Conservation (phyloP, 768 basidiomycete species). For the Jaapia argillacea region DNA sequence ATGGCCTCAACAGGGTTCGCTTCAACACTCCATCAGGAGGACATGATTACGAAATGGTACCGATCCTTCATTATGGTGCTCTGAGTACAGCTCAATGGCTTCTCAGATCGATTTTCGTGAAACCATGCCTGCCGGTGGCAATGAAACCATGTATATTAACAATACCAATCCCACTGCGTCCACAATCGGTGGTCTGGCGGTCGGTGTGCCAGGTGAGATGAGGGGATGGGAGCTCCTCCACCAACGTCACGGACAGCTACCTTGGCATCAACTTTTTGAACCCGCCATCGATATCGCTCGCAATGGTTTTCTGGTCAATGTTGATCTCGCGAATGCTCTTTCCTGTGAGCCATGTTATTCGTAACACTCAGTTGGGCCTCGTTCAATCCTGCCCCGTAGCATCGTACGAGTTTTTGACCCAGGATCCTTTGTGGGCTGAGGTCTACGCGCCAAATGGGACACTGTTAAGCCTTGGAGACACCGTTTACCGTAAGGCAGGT, state of each 20-base stretch:
- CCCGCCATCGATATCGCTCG: conserved; percentile 31
- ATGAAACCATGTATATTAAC: conserved; percentile 60
- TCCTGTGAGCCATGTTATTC: neutral
- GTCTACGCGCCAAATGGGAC: conserved; percentile 19
- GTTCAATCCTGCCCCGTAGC: neutral
- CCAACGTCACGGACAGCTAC: conserved; percentile 30
- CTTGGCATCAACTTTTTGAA: conserved; percentile 32
- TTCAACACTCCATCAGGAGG: neutral
- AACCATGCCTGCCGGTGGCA: conserved; percentile 65
- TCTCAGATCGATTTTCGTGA: conserved; percentile 70
- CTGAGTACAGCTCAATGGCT: conserved; percentile 12
- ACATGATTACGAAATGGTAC: neutral
- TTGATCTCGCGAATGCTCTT: conserved; percentile 9
- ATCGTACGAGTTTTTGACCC: conserved; percentile 2
- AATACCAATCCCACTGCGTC: conserved; percentile 22
- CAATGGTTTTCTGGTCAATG: conserved; percentile 11
- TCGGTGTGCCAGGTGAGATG: conserved; percentile 41
- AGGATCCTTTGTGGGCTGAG: conserved; percentile 17
- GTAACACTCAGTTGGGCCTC: neutral
- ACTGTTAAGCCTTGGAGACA: conserved; percentile 10
- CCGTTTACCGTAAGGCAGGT: conserved; percentile 12
- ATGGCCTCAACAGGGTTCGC: neutral
- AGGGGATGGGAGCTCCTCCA: conserved; percentile 35
- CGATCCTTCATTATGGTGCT: neutral
- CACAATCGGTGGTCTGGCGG: conserved; percentile 35